A percentile compares a stretch with the other conserved stretches of the same genome.
phyloP scores from a whole-genome alignment of 176 grass and related monocot genomes.

The Paspalum vaginatum region DNA sequence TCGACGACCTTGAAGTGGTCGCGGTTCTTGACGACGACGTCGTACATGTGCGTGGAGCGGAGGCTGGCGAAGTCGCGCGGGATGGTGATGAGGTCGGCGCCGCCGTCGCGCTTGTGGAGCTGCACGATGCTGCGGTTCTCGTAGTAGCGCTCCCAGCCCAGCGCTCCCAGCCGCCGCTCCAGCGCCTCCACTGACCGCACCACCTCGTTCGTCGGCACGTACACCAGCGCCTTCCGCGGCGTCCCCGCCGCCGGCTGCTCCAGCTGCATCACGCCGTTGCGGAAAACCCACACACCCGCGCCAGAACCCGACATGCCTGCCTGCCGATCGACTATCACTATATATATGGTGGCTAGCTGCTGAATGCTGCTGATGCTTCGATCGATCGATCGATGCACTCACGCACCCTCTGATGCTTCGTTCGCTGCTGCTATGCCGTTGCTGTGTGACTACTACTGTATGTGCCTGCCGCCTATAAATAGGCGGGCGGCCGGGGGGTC shows the following conservation, averaged over 20 bases:
- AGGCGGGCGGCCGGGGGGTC: too few species aligned
- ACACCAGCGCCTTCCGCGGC: slow-evolving; percentile 57
- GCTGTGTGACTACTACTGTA: too few species aligned
- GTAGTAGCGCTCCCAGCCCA: slow-evolving; percentile 88
- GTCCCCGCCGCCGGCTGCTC: slow-evolving; percentile 43
- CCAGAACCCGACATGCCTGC: slow-evolving; percentile 24
- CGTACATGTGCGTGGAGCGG: slow-evolving; percentile 92
- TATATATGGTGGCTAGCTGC: too few species aligned
- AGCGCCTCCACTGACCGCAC: slow-evolving; percentile 63
- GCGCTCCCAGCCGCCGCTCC: slow-evolving; percentile 60
- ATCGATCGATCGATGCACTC: too few species aligned
- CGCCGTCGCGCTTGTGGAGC: slow-evolving; percentile 77
- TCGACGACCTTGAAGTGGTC: slow-evolving; percentile 86
- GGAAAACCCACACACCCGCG: slow-evolving; percentile 83
- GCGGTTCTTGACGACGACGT: slow-evolving; percentile 89
- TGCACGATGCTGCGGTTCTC: slow-evolving; percentile 65
- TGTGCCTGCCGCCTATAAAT: too few species aligned
- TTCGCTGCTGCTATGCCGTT: too few species aligned
- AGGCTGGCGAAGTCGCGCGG: slow-evolving; percentile 75
- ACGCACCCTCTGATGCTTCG: too few species aligned
- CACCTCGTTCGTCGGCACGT: slow-evolving; percentile 69
- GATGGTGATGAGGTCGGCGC: slow-evolving; percentile 78
- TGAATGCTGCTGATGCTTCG: too few species aligned
- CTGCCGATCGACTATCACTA: too few species aligned
- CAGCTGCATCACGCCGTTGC: slow-evolving; percentile 70